phyloP scores from a whole-genome alignment of 2,329 filamentous ascomycete species.

The Venturiaceae sp. region DNA sequence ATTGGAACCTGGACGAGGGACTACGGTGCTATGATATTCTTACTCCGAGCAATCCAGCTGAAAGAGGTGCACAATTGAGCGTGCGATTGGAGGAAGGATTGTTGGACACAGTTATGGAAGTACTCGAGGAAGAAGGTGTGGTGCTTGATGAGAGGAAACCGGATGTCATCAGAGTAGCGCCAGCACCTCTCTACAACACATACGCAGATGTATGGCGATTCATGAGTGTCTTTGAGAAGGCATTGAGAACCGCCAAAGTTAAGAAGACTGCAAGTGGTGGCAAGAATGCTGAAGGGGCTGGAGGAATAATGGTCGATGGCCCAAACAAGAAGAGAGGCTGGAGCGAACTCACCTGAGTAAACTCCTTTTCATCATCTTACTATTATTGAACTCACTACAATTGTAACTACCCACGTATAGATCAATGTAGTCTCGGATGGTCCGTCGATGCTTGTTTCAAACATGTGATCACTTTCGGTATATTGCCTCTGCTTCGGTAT shows the following conservation, averaged over 20 bases:
- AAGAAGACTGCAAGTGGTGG: not conserved
- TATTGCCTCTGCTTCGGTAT: no score
- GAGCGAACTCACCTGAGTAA: not conserved
- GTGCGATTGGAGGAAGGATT: constrained; percentile 58
- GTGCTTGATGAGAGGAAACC: constrained; percentile 78
- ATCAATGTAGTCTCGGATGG: no score
- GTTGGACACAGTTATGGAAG: constrained; percentile 56
- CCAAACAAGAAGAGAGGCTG: not conserved
- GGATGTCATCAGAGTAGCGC: constrained; percentile 74
- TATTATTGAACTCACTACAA: no score
- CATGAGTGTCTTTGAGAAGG: constrained; percentile 9
- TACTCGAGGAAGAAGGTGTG: constrained; percentile 58
- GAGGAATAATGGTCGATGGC: constrained; percentile 1
- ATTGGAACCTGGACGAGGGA: constrained; percentile 12
- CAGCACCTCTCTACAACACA: constrained; percentile 74
- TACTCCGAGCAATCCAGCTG: constrained; percentile 57
- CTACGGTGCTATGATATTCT: constrained; percentile 41
- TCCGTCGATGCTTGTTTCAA: no score
- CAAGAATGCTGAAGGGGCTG: not conserved
- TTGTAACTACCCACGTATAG: no score
- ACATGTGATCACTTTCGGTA: no score
- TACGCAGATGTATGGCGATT: constrained; percentile 65
- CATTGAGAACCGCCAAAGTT: not conserved
- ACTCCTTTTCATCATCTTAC: not conserved
- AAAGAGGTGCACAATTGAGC: constrained; percentile 73